These are phyloP conservation scores for Aspergillus biplanus DNA, from an alignment of 495 filamentous ascomycete genomes.

Conservation along the genomic window DNA sequence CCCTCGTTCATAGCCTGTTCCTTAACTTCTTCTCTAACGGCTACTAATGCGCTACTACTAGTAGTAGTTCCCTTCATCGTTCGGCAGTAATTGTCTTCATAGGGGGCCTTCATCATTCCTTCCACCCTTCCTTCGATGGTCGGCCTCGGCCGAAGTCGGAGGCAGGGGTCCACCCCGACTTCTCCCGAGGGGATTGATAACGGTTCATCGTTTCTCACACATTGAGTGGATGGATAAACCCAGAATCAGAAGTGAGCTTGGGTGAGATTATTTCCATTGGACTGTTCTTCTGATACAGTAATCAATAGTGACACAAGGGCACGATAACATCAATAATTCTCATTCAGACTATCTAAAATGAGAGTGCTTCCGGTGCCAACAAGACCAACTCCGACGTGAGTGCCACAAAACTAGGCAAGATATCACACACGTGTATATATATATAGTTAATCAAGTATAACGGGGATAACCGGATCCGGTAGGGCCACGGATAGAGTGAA, in stretches of 20 bases:
- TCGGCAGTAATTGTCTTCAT: background rate
- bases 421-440: too few relatives aligned
- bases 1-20: background rate
- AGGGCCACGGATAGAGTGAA: background rate
- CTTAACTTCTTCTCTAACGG: conserved; percentile 3
- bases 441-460: too few relatives aligned
- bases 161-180: conserved; percentile 15
- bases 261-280: background rate
- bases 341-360: background rate
- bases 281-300: background rate
- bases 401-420: background rate
- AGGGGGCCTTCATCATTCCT: background rate
- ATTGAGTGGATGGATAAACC: background rate
- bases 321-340: too few relatives aligned
- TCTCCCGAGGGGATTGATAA: conserved; percentile 16
- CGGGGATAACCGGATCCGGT: too few relatives aligned
- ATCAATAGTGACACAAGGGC: too few relatives aligned
- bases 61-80: background rate
- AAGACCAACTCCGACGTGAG: background rate
- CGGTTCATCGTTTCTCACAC: background rate
- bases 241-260: conserved; percentile 1
- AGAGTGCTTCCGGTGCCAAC: background rate
- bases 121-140: background rate
- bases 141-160: conserved; percentile 14
- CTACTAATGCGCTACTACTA: background rate